Evolutionary conservation across 1,284 basidiomycete genomes (phyloP), one percentile per base, ranked within the genome.

Genomic region (Sanghuangporus baumii): DNA sequence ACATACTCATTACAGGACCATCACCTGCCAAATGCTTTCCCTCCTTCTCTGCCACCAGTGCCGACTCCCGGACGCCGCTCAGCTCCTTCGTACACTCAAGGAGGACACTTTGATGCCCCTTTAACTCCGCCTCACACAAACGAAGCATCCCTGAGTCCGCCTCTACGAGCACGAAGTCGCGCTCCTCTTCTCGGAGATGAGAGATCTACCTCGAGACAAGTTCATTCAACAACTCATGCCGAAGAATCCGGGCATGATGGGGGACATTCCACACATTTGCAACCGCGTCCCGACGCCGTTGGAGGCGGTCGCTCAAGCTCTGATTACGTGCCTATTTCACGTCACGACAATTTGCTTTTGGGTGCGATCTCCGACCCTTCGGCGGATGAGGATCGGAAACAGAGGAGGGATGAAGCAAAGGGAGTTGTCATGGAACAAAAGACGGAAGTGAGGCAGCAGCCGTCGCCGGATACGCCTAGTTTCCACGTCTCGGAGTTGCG

Each of bases 121-220:
- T 43, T 41, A 40, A 61, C 60, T n/a, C 60, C 60, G 46, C 61
- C 61, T 47, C 58, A 62, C 41, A 58, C 61, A 50, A 54, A 54
- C 55, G 61, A 62, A 37, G 52, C 52, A 18, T 26, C 55, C 37
- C 38, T 18, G 36, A 58, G 47, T 43, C 55, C 56, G n/a, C 41
- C 34, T 2, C 11, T 23, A n/a, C 26, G 47, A 4, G 37, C 26
- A 18, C 18, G 37, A 18, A 46, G 43, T 14, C 43, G 16, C 20
- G 16, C 11, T n/a, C 43, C 16, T 20, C 43, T 46, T n/a, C 43
- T 31, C 26, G 26, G 26, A 31, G 26, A 31, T 3, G 26, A 31
- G 26, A 31, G 5, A 31, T 31, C 26, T 31, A 31, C 26, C 26
- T 31, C 26, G 26, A 31, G 3, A 31, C 26, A 31, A 31, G 26